Evolutionary conservation across 78 protist species (phyloP).

Genomic region (Dictyostelium intermedium): DNA sequence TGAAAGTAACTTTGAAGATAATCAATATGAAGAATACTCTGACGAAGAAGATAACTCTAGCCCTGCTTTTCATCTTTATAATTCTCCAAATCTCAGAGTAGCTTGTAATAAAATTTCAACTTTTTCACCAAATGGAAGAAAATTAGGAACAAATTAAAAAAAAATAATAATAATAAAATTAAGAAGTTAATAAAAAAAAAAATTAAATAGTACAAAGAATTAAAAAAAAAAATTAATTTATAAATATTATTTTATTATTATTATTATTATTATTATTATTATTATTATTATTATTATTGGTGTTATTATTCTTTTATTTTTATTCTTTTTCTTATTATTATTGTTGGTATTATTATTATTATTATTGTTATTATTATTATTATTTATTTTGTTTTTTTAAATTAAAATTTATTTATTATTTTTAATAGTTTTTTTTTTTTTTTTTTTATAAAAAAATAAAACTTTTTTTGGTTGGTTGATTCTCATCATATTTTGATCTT

Average conservation of each 20-base stretch:
- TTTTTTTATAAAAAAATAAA: too few relatives aligned
- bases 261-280: too few relatives aligned
- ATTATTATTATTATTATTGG: too few relatives aligned
- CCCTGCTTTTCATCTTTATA: slow-evolving; percentile 18
- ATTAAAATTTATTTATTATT: not conserved
- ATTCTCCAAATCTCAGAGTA: slow-evolving; percentile 9
- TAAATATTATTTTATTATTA: too few relatives aligned
- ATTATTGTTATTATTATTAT: too few relatives aligned
- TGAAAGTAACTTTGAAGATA: too few relatives aligned
- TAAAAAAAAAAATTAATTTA: too few relatives aligned
- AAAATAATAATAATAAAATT: not conserved
- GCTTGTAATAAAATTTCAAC: slow-evolving; percentile 14
- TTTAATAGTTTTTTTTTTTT: not conserved
- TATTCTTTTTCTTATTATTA: too few relatives aligned
- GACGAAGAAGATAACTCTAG: not conserved
- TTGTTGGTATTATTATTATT: too few relatives aligned
- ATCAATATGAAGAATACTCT: not conserved
- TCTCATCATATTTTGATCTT: slow-evolving; percentile 24
- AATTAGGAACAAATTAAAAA: not conserved
- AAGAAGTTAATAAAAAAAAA: not conserved
- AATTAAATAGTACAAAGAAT: too few relatives aligned
- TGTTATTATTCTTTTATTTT: too few relatives aligned
- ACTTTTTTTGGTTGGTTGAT: too few relatives aligned
- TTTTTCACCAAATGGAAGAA: not conserved
- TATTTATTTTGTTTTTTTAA: not conserved